Evolutionary conservation across 495 filamentous ascomycete genomes (phyloP).

Genomic region (Penicillium cataractarum): DNA sequence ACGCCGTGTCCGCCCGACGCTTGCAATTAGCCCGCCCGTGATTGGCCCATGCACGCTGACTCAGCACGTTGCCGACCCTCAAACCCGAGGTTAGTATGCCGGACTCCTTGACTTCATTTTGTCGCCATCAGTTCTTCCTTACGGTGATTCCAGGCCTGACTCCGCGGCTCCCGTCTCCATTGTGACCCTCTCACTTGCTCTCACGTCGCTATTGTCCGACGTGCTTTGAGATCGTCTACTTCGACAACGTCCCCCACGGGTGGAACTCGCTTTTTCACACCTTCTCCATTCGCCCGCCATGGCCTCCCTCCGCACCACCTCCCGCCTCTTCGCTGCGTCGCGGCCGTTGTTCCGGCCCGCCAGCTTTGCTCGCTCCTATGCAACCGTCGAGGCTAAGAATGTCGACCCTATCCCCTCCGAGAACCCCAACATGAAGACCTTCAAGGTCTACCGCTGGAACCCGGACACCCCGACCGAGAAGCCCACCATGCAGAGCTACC

Average conservation of each 20-base stretch:
- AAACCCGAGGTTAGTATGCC: slow-evolving; percentile 49
- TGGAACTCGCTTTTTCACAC: slow-evolving; percentile 6
- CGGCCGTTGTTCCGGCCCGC: slow-evolving; percentile 55
- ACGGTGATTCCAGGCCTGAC: slow-evolving; percentile 17
- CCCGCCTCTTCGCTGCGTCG: slow-evolving; percentile 65
- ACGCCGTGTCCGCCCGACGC: slow-evolving; percentile 53
- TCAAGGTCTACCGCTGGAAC: slow-evolving; percentile 99
- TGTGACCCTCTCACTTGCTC: slow-evolving; percentile 23
- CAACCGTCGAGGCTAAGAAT: slow-evolving; percentile 50
- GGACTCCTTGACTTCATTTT: slow-evolving; percentile 43
- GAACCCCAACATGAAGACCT: slow-evolving; percentile 78
- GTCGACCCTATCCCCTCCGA: slow-evolving; percentile 56
- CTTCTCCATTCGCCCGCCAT: slow-evolving; percentile 50
- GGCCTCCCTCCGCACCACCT: slow-evolving; percentile 76
- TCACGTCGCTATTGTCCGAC: not conserved
- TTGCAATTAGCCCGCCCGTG: slow-evolving; percentile 45
- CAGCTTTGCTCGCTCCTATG: slow-evolving; percentile 51
- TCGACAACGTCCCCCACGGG: slow-evolving; percentile 9
- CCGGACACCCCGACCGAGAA: slow-evolving; percentile 88
- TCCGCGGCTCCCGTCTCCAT: slow-evolving; percentile 15
- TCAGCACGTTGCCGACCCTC: slow-evolving; percentile 41
- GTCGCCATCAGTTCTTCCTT: slow-evolving; percentile 22
- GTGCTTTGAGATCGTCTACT: not conserved
- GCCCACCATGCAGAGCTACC: slow-evolving; percentile 92
- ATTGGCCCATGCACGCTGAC: slow-evolving; percentile 42